A percentile compares a stretch with the other conserved stretches of the same genome.
These are phyloP conservation scores for Zymoseptoria passerinii DNA, from an alignment of 2,329 filamentous ascomycete species.

Conservation along the genomic window DNA sequence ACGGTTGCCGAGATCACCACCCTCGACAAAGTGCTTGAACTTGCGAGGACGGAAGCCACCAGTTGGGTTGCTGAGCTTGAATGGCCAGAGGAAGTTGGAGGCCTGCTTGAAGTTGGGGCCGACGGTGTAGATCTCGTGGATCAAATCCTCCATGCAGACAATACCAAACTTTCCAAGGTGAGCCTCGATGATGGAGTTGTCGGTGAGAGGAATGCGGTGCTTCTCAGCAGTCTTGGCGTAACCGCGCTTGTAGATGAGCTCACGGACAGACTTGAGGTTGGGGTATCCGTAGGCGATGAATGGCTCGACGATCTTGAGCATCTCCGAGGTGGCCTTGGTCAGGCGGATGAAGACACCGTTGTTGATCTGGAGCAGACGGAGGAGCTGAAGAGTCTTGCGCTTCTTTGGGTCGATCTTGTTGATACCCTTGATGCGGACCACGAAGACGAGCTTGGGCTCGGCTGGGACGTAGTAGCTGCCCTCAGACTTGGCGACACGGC, in stretches of 20 bases:
- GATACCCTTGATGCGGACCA: constrained; percentile 99
- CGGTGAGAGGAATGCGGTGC: constrained; percentile 91
- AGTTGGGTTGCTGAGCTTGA: constrained; percentile 98
- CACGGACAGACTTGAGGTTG: constrained; percentile 97
- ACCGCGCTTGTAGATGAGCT: constrained; percentile 99
- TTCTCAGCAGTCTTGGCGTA: constrained; percentile 94
- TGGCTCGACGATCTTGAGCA: constrained; percentile 97
- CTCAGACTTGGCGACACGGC: constrained; percentile 80
- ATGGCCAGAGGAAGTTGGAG: constrained; percentile 99
- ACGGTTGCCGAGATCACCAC: constrained; percentile 96
- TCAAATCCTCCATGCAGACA: constrained; percentile 97
- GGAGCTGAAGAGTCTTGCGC: constrained; percentile 98
- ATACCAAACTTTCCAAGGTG: constrained; percentile 97
- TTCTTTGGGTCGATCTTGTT: constrained; percentile 99
- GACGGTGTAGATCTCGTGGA: constrained; percentile 98
- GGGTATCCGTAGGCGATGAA: constrained; percentile 99
- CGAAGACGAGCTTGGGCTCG: constrained; percentile 93
- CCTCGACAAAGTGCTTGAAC: constrained; percentile 99
- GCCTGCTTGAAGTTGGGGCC: constrained; percentile 98
- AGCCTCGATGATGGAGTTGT: constrained; percentile 97
- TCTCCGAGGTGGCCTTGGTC: constrained; percentile 95
- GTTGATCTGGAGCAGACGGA: constrained; percentile 99
- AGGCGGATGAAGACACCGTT: constrained; percentile 97
- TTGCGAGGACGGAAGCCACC: constrained; percentile 94
- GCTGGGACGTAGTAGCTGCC: constrained; percentile 91